phyloP scores from a whole-genome alignment of 108 stramenopile genomes.

The Pseudonitzschia pungens region DNA sequence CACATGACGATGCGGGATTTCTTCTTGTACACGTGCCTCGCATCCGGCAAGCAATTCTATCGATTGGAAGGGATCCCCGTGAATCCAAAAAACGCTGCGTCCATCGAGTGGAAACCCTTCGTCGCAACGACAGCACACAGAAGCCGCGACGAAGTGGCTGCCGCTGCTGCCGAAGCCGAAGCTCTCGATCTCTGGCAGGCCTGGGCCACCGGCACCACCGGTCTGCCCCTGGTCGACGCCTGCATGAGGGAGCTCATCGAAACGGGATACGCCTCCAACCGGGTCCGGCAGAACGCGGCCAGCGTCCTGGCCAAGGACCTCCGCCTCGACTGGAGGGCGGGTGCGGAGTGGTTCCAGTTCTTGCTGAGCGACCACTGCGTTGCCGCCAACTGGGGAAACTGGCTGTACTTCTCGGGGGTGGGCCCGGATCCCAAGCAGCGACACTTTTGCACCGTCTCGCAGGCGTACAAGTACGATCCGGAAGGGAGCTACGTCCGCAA shows the following conservation, averaged over 20 bases:
- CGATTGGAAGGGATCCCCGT: slow-evolving; percentile 37
- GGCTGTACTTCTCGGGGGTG: slow-evolving; percentile 87
- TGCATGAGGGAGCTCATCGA: slow-evolving; percentile 83
- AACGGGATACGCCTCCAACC: slow-evolving; percentile 92
- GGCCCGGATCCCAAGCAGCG: slow-evolving; percentile 74
- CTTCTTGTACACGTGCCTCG: slow-evolving; percentile 60
- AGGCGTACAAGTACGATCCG: slow-evolving; percentile 72
- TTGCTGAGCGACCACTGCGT: slow-evolving; percentile 87
- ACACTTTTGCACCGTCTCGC: slow-evolving; percentile 79
- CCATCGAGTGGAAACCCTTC: slow-evolving; percentile 8
- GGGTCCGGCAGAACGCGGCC: slow-evolving; percentile 90
- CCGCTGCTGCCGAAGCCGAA: neutral
- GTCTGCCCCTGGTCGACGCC: slow-evolving; percentile 88
- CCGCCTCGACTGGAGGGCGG: slow-evolving; percentile 86
- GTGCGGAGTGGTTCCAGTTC: slow-evolving; percentile 86
- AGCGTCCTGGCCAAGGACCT: slow-evolving; percentile 85
- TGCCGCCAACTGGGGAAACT: slow-evolving; percentile 88
- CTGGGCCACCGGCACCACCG: slow-evolving; percentile 78
- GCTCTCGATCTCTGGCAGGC: slow-evolving; percentile 23
- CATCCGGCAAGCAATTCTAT: slow-evolving; percentile 35
- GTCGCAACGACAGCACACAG: neutral
- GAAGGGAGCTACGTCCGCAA: slow-evolving; percentile 72
- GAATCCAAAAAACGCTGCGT: slow-evolving; percentile 17
- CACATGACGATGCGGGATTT: slow-evolving; percentile 80
- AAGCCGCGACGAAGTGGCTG: neutral